These are phyloP conservation scores for Alternaria triticimaculans DNA, from an alignment of 2,329 filamentous ascomycete genomes.

Conservation along the genomic window DNA sequence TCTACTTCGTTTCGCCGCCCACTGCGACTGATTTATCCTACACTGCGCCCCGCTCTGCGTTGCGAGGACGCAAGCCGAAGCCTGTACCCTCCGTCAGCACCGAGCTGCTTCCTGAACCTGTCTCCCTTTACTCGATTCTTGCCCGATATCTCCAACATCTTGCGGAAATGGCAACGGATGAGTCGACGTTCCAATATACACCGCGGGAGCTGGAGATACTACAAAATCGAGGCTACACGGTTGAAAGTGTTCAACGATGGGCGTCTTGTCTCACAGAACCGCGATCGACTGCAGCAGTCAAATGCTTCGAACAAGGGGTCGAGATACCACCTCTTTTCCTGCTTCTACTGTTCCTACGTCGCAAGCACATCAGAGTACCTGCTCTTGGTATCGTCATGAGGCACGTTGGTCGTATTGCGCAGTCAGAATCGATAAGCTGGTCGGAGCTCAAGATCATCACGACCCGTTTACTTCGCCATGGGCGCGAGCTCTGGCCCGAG, in stretches of 20 bases:
- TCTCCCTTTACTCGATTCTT: slow-evolving; percentile 36
- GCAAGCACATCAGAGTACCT: slow-evolving; percentile 28
- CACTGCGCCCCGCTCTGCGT: not conserved
- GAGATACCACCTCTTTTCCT: slow-evolving; percentile 39
- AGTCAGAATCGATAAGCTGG: slow-evolving; percentile 29
- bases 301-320: slow-evolving; percentile 20
- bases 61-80: not conserved
- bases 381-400: slow-evolving; percentile 34
- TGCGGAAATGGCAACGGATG: slow-evolving; percentile 5
- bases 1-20: slow-evolving; percentile 23
- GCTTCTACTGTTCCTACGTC: slow-evolving; percentile 40
- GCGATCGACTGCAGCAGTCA: slow-evolving; percentile 25
- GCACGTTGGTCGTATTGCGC: slow-evolving; percentile 28
- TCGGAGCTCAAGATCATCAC: slow-evolving; percentile 28
- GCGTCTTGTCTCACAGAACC: slow-evolving; percentile 24
- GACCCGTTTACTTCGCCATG: slow-evolving; percentile 40
- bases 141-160: slow-evolving; percentile 30
- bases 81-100: not conserved
- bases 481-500: slow-evolving; percentile 39
- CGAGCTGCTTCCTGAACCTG: slow-evolving; percentile 10
- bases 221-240: slow-evolving; percentile 21
- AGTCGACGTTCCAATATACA: slow-evolving; percentile 21
- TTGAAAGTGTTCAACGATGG: slow-evolving; percentile 32
- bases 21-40: slow-evolving; percentile 24
- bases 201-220: slow-evolving; percentile 29